Evolutionary conservation across 441 rosid genomes (phyloP), one percentile per base, ranked within the genome.

Genomic region (Geranium incanum): DNA sequence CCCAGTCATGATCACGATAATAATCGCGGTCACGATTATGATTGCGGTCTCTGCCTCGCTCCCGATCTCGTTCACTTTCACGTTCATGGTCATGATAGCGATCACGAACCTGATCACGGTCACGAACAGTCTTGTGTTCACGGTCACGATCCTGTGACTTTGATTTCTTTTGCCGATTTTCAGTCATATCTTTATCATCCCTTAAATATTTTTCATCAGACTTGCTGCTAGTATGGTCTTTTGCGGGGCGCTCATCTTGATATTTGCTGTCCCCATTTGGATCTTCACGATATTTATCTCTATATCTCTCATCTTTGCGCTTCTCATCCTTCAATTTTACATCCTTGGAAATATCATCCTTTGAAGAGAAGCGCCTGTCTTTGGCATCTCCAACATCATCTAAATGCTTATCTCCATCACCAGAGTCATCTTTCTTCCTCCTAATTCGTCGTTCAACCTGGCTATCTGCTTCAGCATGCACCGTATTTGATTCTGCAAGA

Each of bases 241-340:
- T 89, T 36, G 78, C 55, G 68, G 78, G 55, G 64, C 78, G 87
- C 9, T 88, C 97, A 81, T 86, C 86, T 68, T 77, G 86, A 72
- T 76, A 81, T 83, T 78, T 93, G 69, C 74, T 78, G 71, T 89
- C 97, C 78, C 76, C 73, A 70, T 84, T 88, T 19, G 72, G 77
- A 70, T 77, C 89, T 69, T 88, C 97, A 16, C 78, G 78, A 59
- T 81, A 76, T 78, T 84, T 87, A 43, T 84, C 92, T 76, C 78
- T 84, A 76, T 80, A 70, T 60, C 72, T 86, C 23, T 86, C 92
- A 76, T 88, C 92, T 78, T 82, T 86, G 71, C 74, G 74, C 78
- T 86, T 95, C 79, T 88, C 97, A 69, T 81, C 96, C 74, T 87
- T 94, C 1, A 71, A 75, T 57, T 82, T 91, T 57, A 81, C 91